Base-by-base conservation (phyloP, 768 basidiomycete genomes). In the Leucocoprinus sp. region DNA sequence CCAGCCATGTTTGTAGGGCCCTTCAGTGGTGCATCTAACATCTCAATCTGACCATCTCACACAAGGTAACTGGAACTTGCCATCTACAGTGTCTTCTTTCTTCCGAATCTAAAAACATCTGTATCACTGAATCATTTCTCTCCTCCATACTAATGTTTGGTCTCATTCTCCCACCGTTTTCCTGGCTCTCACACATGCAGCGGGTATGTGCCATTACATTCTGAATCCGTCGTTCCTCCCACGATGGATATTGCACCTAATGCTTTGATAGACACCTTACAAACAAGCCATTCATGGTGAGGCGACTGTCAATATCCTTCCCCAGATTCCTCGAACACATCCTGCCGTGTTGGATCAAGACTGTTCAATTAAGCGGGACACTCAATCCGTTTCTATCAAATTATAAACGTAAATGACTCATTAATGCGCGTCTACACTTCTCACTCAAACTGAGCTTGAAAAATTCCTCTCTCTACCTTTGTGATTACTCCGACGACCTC, bases 181-280 rank as follows among this genome's bases (percentile, higher is more conserved):
- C 12, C 17, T 38, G 43, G 38, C 52, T 55, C 54, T 51, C 49
- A 53, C 52, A 49, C 47, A 45, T 29, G 4, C 33, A 46, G 36
- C 37, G 28, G 42, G 45, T 42, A 41, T 37, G 41, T 35, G 41
- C 40, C 33, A 36, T 39, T 36, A 44, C n/a, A 18, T 45, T 44
- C 31, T 34, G 48, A 50, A 14, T 34, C 18, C 22, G 22, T 37
- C 28, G 19, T 12, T 19, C 23, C 50, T 58, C 55, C 51, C 54
- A 56, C 50, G 53, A 21, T 18, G 37, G 15, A 50, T 18, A 34
- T 40, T 50, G 22, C 47, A 22, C 34, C 19, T 11, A 19, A 14
- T 29, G n/a, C 22, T 9, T 24, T 24, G 22, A n/a, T 27, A 37
- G 44, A 36, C 19, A 33, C 49, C 49, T 45, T 31, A 22, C 36